Base-by-base conservation (phyloP, 177 flowering plant genomes). In the Vitis hybrid region DNA sequence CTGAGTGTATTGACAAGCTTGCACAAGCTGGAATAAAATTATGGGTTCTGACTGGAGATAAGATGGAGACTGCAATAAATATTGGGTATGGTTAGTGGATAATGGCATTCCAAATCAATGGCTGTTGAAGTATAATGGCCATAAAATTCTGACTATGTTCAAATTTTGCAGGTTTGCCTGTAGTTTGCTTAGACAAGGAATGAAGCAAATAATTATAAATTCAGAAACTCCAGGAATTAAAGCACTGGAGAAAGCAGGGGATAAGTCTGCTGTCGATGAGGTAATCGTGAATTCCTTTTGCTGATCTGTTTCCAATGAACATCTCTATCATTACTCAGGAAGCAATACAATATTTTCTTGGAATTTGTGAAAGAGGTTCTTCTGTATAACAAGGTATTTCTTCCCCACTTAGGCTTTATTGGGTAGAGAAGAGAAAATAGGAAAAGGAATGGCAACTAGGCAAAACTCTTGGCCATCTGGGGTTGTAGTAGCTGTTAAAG, bases 141-240 rank as follows among this genome's bases (percentile, higher is more conserved):
- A 40, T 5, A 60, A 5, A 48, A 56, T 58, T 72, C 78, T 77
- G 60, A 62, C 61, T 59, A 8, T 27, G 50, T 69, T 72, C 15
- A 5, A 18, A 52, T 54, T 64, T 65, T 79, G 75, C 92, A 91
- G 96, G 46, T 91, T 75, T 75, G 90, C 97, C 9, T 89, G 93
- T 76, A 91, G 93, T 76, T 84, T 91, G 81, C 86, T 91, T 50
- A 84, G 93, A 74, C 90, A 85, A 85, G 94, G 87, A 71, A 91
- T 91, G 97, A 83, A 77, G 68, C 93, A 90, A 69, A 86, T 91
- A 70, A 75, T 88, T 19, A 89, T 89, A 64, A 88, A 60, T 73
- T 81, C 84, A 24, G 97, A 91, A 69, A 77, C 80, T 7, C 78
- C 82, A 17, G 87, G 78, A 69, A 77, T 49, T 64, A 82, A 74